phyloP scores from a whole-genome alignment of 345 rosid genomes.

The Cardamine occulta region DNA sequence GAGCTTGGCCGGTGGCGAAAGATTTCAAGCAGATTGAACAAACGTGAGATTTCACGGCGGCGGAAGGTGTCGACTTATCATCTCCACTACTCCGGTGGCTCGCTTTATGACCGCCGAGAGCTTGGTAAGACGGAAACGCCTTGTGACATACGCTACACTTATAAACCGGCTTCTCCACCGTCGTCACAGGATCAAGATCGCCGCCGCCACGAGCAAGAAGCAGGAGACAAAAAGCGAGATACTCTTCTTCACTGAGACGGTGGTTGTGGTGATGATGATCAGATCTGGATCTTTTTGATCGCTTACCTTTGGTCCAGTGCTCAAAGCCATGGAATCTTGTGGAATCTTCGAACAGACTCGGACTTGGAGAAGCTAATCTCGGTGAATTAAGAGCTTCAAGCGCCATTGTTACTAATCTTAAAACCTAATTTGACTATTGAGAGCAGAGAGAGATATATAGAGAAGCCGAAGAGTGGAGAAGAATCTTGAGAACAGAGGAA shows the following conservation, averaged over 20 bases:
- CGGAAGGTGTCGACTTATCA: constrained; percentile 7
- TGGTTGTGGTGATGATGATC: constrained; percentile 40
- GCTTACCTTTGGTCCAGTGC: constrained; percentile 50
- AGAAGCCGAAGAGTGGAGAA: not conserved
- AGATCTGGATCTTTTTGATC: constrained; percentile 49
- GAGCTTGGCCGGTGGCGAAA: constrained; percentile 85
- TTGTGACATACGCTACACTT: constrained; percentile 77
- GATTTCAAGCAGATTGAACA: constrained; percentile 78
- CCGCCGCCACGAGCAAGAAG: constrained; percentile 47
- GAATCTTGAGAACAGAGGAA: constrained; percentile 46
- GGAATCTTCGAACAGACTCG: constrained; percentile 12
- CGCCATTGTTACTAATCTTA: constrained; percentile 40
- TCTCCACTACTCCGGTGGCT: constrained; percentile 56
- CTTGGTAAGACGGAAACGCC: constrained; percentile 77
- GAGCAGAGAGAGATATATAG: not conserved
- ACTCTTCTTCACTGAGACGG: constrained; percentile 50
- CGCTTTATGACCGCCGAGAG: constrained; percentile 91
- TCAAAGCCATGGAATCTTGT: constrained; percentile 27
- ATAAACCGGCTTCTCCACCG: constrained; percentile 32
- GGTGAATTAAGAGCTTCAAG: constrained; percentile 54
- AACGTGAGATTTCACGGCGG: constrained; percentile 63
- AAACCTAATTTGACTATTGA: not conserved
- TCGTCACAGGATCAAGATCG: constrained; percentile 19
- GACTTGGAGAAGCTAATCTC: constrained; percentile 31
- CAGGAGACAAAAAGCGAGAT: constrained; percentile 54